Percentiles rank a stretch among this genome's conserved stretches.
Conservation (phyloP, 305 asterid genomes). For the Rubia balearica region DNA sequence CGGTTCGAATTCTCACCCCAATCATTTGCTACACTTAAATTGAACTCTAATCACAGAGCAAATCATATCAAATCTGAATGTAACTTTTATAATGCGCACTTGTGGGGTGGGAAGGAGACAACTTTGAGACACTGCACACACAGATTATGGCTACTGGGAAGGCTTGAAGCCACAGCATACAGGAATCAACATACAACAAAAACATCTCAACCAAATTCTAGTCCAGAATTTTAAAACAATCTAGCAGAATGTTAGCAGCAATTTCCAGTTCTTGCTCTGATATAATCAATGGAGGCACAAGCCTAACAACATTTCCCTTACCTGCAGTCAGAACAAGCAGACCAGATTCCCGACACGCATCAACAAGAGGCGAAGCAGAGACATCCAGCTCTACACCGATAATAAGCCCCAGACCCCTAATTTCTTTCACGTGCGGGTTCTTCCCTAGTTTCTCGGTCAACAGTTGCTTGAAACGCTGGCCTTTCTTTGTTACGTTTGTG, state of each 20-base stretch:
- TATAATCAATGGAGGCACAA: constrained; percentile 81
- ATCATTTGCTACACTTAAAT: neutral
- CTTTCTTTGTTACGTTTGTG: constrained; percentile 54
- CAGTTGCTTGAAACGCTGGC: constrained; percentile 49
- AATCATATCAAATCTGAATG: neutral
- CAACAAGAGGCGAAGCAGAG: constrained; percentile 64
- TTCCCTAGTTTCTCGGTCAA: constrained; percentile 44
- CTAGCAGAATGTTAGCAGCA: constrained; percentile 52
- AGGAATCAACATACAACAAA: neutral
- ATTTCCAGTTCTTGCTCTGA: constrained; percentile 55
- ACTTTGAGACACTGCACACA: neutral
- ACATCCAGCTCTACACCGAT: constrained; percentile 80
- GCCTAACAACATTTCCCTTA: constrained; percentile 78
- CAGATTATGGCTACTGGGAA: neutral
- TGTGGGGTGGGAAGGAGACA: too few species aligned
- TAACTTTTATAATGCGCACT: too few species aligned
- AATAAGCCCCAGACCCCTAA: constrained; percentile 78
- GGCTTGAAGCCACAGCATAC: neutral
- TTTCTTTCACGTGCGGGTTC: constrained; percentile 61
- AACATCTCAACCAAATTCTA: constrained; percentile 13
- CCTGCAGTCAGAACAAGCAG: constrained; percentile 86
- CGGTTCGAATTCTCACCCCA: too few species aligned
- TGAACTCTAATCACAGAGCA: neutral
- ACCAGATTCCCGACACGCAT: constrained; percentile 66
- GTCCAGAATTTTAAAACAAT: constrained; percentile 60